Evolutionary conservation across 768 basidiomycete genomes (phyloP).

Genomic region (Tricholoma sp.): DNA sequence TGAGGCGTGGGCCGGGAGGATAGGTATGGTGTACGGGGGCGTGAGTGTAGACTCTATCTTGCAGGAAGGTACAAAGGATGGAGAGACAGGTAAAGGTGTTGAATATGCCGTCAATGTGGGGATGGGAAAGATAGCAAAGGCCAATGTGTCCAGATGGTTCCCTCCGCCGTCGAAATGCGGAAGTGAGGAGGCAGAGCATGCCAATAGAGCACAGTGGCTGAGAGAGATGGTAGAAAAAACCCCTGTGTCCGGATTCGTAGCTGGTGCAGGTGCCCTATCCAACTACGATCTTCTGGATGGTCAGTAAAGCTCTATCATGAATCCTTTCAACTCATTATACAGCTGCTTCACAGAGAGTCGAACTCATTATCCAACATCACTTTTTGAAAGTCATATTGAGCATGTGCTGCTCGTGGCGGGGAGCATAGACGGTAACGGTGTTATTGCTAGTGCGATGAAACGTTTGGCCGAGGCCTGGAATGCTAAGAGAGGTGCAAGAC

Average conservation of each 20-base stretch:
- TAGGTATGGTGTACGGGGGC: conserved; percentile 28
- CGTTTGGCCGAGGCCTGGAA: conserved; percentile 24
- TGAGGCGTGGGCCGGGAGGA: conserved; percentile 45
- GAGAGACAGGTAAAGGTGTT: conserved; percentile 9
- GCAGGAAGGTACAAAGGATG: conserved; percentile 6
- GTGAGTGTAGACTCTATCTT: conserved; percentile 6
- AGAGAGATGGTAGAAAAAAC: conserved; percentile 35
- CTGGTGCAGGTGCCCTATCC: conserved; percentile 41
- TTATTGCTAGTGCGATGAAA: conserved; percentile 34
- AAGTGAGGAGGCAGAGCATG: conserved; percentile 8
- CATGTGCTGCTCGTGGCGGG: conserved; percentile 43
- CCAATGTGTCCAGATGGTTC: conserved; percentile 48
- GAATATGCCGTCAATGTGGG: conserved; percentile 31
- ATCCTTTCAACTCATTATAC: not conserved
- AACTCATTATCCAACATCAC: conserved; percentile 7
- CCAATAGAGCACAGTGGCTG: conserved; percentile 21
- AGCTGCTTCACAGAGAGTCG: not conserved
- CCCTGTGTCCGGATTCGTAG: conserved; percentile 36
- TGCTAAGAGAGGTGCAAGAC: conserved; percentile 4
- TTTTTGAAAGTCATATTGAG: conserved; percentile 22
- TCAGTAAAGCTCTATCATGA: not conserved
- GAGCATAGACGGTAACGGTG: conserved; percentile 42
- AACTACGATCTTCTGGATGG: conserved; percentile 35
- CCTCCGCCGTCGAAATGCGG: conserved; percentile 30
- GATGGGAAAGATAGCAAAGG: conserved; percentile 34